Evolutionary conservation across 768 basidiomycete genomes (phyloP).

Genomic region (Boletus rex-veris): DNA sequence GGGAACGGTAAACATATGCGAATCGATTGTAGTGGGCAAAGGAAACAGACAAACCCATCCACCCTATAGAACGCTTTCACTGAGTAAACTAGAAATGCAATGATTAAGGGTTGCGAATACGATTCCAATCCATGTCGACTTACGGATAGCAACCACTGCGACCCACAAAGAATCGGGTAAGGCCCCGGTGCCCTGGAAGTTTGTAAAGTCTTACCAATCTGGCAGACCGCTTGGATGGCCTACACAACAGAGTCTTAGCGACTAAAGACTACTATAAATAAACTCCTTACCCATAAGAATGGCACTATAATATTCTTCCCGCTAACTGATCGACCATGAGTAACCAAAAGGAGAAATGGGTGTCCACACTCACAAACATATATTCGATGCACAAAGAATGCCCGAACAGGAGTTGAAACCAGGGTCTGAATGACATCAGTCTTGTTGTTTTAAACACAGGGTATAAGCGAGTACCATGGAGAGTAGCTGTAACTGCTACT

Average conservation of each 20-base stretch:
- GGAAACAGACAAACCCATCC: too few species aligned
- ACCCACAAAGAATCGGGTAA: too few species aligned
- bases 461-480: neutral
- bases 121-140: too few species aligned
- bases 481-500: neutral
- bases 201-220: neutral
- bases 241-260: neutral
- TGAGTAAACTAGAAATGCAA: too few species aligned
- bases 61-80: too few species aligned
- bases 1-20: too few species aligned
- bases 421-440: neutral
- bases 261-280: neutral
- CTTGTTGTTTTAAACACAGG: neutral
- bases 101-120: too few species aligned
- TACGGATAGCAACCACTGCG: too few species aligned
- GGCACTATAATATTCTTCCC: neutral
- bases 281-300: neutral
- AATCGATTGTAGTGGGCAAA: too few species aligned
- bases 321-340: neutral
- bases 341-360: neutral
- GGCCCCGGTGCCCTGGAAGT: too few species aligned
- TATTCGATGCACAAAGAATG: neutral
- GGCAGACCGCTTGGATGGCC: neutral
- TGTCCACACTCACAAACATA: neutral
- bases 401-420: neutral